Evolutionary conservation across 768 basidiomycete species (phyloP).

Genomic region (Rhizopogon roseolus): DNA sequence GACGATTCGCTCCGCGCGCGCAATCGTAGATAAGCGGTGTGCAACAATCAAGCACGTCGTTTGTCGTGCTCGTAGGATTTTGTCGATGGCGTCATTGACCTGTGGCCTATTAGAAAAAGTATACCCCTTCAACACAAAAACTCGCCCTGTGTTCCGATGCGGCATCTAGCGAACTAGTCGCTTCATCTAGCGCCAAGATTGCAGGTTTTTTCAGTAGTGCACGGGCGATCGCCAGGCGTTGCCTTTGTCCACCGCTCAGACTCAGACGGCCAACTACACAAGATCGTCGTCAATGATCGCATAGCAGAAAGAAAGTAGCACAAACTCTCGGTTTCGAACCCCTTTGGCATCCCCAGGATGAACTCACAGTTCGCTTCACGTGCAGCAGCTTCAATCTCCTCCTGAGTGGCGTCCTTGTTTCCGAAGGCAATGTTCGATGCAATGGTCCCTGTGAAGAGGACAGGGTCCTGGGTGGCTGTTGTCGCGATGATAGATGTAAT

Average conservation of each 20-base stretch:
- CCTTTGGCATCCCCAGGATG: conserved; percentile 89
- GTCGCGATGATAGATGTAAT: neutral
- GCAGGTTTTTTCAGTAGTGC: conserved; percentile 87
- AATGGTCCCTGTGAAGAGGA: conserved; percentile 89
- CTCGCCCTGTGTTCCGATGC: conserved; percentile 76
- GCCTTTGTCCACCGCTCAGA: conserved; percentile 66
- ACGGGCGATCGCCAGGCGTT: conserved; percentile 78
- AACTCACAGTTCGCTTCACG: conserved; percentile 94
- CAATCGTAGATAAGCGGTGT: conserved; percentile 86
- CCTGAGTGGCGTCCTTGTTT: conserved; percentile 63
- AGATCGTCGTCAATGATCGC: conserved; percentile 25
- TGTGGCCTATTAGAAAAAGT: conserved; percentile 14
- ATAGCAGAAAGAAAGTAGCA: conserved; percentile 1
- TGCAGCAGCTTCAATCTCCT: conserved; percentile 85
- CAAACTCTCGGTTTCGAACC: conserved; percentile 90
- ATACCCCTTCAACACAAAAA: neutral
- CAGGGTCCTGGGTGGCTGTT: conserved; percentile 51
- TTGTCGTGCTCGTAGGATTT: conserved; percentile 70
- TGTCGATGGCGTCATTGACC: conserved; percentile 91
- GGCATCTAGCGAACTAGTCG: conserved; percentile 84
- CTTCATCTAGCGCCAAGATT: conserved; percentile 87
- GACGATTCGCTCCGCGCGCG: conserved; percentile 83
- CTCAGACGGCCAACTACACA: conserved; percentile 28
- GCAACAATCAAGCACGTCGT: conserved; percentile 90
- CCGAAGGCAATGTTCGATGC: conserved; percentile 95